These are phyloP conservation scores for Tritrichomonas foetus DNA, from an alignment of 208 protist species.

Conservation along the genomic window DNA sequence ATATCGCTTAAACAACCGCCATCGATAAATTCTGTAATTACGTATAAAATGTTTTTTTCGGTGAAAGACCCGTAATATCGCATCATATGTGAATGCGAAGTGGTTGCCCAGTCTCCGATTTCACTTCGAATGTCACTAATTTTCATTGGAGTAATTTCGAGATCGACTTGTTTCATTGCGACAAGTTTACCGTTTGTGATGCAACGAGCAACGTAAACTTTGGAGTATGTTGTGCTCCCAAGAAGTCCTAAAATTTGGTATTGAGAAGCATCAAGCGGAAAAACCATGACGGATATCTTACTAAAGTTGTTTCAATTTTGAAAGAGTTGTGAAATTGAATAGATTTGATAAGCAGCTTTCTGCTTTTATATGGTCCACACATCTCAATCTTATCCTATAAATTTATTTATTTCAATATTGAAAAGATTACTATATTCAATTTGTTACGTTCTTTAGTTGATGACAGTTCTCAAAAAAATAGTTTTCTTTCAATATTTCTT, in stretches of 20 bases:
- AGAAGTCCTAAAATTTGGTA: neutral
- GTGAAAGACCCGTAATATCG: conserved; percentile 2
- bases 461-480: too few relatives aligned
- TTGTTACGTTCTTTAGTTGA: too few relatives aligned
- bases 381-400: too few relatives aligned
- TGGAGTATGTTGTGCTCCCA: neutral
- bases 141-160: neutral
- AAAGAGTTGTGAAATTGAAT: too few relatives aligned
- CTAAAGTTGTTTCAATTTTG: too few relatives aligned
- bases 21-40: neutral
- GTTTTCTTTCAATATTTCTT: too few relatives aligned
- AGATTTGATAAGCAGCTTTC: too few relatives aligned
- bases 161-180: neutral
- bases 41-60: neutral
- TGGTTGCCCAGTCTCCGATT: neutral
- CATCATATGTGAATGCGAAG: neutral
- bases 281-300: too few relatives aligned
- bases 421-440: too few relatives aligned
- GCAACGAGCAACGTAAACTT: neutral
- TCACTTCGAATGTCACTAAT: neutral
- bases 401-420: too few relatives aligned
- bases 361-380: too few relatives aligned
- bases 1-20: neutral
- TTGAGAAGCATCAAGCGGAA: neutral
- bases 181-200: neutral